Conservation (phyloP, 176 grass and related monocot genomes). For the Themeda triandra region DNA sequence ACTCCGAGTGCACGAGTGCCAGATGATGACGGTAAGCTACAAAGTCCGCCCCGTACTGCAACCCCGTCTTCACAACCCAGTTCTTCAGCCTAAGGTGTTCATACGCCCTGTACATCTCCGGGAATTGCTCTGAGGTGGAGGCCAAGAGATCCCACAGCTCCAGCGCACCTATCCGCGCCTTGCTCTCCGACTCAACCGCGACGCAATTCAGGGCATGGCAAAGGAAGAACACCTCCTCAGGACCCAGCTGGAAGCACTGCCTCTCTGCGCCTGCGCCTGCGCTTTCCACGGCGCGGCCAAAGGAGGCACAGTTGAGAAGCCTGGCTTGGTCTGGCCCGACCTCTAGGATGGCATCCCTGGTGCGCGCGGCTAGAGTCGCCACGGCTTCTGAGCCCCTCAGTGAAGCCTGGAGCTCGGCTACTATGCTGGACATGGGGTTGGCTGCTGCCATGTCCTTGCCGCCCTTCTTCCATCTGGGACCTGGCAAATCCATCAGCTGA, state of each 20-base stretch:
- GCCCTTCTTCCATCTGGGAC: constrained; percentile 57
- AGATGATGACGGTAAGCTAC: constrained; percentile 82
- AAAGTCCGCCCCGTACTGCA: constrained; percentile 64
- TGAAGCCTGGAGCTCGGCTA: constrained; percentile 35
- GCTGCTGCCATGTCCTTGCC: constrained; percentile 48
- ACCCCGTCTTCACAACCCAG: constrained; percentile 54
- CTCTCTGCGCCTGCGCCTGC: background rate
- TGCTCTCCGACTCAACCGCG: background rate
- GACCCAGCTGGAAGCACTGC: constrained; percentile 48
- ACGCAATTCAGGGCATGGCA: constrained; percentile 42
- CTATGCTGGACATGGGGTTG: constrained; percentile 51
- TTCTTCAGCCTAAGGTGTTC: constrained; percentile 61
- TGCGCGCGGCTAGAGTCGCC: background rate
- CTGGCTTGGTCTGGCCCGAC: background rate
- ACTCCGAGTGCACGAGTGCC: constrained; percentile 68
- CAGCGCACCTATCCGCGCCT: background rate
- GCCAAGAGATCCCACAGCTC: constrained; percentile 54
- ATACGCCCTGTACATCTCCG: constrained; percentile 56
- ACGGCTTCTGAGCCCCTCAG: background rate
- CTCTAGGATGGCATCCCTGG: constrained; percentile 7
- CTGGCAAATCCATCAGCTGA: constrained; percentile 19
- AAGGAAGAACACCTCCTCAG: constrained; percentile 69
- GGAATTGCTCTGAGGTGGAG: constrained; percentile 37
- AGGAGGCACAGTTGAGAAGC: constrained; percentile 34
- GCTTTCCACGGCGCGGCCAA: constrained; percentile 32